A percentile compares a stretch with the other conserved stretches of the same genome.
phyloP scores from a whole-genome alignment of 1,284 basidiomycete genomes.

The Paramarasmius palmivorus region DNA sequence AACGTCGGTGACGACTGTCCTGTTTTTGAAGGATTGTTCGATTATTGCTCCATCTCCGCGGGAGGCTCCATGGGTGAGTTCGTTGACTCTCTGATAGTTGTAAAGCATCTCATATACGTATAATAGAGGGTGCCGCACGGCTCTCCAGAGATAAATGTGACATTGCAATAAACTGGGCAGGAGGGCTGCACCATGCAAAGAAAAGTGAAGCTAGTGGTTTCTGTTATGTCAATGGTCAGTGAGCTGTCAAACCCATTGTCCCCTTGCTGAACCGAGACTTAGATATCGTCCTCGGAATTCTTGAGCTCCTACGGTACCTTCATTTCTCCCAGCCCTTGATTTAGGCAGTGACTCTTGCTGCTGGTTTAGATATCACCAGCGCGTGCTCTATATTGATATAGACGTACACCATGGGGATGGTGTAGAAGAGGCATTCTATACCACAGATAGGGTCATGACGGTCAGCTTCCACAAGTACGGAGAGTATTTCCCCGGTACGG shows the following conservation, averaged over 20 bases:
- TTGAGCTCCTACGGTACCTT: slow-evolving; percentile 84
- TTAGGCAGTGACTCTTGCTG: background rate
- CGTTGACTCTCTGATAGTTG: background rate
- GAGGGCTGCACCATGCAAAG: slow-evolving; percentile 97
- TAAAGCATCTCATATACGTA: background rate
- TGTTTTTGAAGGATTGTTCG: slow-evolving; percentile 97
- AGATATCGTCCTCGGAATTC: slow-evolving; percentile 97
- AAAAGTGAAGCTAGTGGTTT: slow-evolving; percentile 99
- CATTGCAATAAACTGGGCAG: slow-evolving; percentile 99
- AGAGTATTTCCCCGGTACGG: slow-evolving; percentile 99
- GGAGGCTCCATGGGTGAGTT: slow-evolving; percentile 95
- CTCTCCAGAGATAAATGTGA: slow-evolving; percentile 97
- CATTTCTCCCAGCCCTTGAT: background rate
- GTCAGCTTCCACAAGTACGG: slow-evolving; percentile 99
- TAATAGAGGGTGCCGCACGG: slow-evolving; percentile 91
- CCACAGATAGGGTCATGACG: slow-evolving; percentile 98
- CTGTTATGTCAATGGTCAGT: slow-evolving; percentile 94
- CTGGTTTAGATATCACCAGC: slow-evolving; percentile 77
- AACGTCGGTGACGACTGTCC: slow-evolving; percentile 89
- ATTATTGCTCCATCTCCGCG: slow-evolving; percentile 98
- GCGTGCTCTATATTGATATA: slow-evolving; percentile 98
- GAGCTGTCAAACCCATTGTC: background rate
- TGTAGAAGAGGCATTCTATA: slow-evolving; percentile 99
- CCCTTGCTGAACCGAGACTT: background rate
- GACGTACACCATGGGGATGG: slow-evolving; percentile 99